These are phyloP conservation scores for Alnus glutinosa DNA, from an alignment of 306 rosid species.

Conservation along the genomic window DNA sequence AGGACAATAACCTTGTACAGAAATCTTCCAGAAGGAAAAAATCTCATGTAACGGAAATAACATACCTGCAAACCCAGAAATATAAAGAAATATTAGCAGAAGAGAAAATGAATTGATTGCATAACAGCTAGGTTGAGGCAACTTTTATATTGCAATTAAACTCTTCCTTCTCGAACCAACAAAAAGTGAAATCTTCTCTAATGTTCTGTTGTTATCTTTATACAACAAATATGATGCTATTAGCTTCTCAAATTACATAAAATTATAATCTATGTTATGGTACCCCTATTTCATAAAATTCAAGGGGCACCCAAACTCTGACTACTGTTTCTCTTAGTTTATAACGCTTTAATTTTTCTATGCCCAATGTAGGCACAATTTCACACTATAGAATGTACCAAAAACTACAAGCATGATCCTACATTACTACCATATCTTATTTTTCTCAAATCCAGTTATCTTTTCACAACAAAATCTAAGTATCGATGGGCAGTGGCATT, in stretches of 20 bases:
- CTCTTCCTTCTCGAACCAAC: background rate
- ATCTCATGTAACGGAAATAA: slow-evolving; percentile 87
- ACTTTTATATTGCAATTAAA: background rate
- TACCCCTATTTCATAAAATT: background rate
- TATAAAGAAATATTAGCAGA: background rate
- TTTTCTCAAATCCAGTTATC: background rate
- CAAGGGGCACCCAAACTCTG: background rate
- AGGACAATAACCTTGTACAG: slow-evolving; percentile 73
- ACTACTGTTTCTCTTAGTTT: background rate
- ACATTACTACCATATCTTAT: background rate
- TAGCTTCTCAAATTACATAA: background rate
- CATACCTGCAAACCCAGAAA: slow-evolving; percentile 67
- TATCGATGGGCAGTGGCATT: background rate
- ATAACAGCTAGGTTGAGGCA: background rate
- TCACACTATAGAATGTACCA: background rate
- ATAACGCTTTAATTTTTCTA: background rate
- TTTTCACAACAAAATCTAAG: background rate
- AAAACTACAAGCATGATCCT: background rate
- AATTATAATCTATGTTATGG: background rate
- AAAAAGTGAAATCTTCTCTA: background rate
- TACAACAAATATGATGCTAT: background rate
- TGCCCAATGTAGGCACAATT: background rate
- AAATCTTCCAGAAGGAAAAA: slow-evolving; percentile 84
- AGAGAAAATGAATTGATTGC: background rate
- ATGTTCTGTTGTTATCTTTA: background rate